Percentiles rank a stretch among this genome's conserved stretches.
Evolutionary conservation across 306 rosid genomes (phyloP).

Genomic region (Dalbergia cochinchinensis): DNA sequence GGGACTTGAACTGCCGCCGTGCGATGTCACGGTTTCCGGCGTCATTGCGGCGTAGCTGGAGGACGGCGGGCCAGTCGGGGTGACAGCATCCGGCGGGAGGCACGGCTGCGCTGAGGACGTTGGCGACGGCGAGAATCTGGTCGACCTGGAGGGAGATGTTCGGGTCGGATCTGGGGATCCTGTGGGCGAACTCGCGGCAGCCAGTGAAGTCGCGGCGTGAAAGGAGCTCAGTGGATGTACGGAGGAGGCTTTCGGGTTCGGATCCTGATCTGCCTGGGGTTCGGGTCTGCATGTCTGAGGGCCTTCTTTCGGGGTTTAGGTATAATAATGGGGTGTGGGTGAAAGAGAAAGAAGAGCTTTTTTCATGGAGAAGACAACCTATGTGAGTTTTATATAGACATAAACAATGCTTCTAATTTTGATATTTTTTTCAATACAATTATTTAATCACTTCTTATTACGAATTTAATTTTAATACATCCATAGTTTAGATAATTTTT

Average conservation of each 20-base stretch:
- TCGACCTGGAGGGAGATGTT: neutral
- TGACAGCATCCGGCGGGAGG: neutral
- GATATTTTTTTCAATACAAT: too few relatives aligned
- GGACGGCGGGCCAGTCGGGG: slow-evolving; percentile 60
- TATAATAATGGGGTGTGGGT: neutral
- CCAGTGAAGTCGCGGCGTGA: slow-evolving; percentile 43
- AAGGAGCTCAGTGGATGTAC: slow-evolving; percentile 22
- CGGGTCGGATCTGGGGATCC: slow-evolving; percentile 50
- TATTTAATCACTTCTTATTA: too few relatives aligned
- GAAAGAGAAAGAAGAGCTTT: neutral
- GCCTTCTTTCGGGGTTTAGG: too few relatives aligned
- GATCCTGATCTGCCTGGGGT: slow-evolving; percentile 22
- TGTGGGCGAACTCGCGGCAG: slow-evolving; percentile 43
- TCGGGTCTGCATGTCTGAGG: neutral
- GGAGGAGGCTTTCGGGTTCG: slow-evolving; percentile 32
- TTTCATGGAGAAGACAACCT: neutral
- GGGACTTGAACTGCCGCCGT: slow-evolving; percentile 52
- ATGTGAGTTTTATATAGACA: too few relatives aligned
- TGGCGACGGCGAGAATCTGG: slow-evolving; percentile 56
- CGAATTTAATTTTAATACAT: too few relatives aligned
- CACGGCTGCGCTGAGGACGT: slow-evolving; percentile 51
- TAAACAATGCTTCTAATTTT: too few relatives aligned
- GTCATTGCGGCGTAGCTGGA: slow-evolving; percentile 49
- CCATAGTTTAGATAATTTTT: too few relatives aligned
- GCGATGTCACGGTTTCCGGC: slow-evolving; percentile 36